Percentiles rank a stretch among this genome's conserved stretches.
Evolutionary conservation across 177 flowering plant species (phyloP).

Genomic region (Vitis hybrid): DNA sequence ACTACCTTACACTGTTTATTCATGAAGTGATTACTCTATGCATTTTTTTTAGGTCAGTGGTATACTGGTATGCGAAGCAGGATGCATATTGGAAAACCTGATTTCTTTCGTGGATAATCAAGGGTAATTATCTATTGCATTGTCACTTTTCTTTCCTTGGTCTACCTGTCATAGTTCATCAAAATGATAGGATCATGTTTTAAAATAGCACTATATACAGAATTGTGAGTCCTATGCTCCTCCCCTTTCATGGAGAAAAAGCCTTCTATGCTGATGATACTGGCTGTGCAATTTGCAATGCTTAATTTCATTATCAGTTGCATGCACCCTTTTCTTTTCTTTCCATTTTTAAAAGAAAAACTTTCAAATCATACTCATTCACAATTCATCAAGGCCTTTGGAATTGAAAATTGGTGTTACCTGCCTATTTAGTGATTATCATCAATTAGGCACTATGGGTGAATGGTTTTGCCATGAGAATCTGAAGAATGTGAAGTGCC

Average conservation of each 20-base stretch:
- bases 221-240: too few relatives aligned
- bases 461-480: neutral
- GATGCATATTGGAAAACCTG: slow-evolving; percentile 94
- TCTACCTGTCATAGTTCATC: neutral
- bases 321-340: neutral
- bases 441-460: neutral
- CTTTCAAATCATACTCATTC: neutral
- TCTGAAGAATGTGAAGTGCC: too few relatives aligned
- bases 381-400: neutral
- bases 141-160: slow-evolving; percentile 2
- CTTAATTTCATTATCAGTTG: neutral
- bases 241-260: too few relatives aligned
- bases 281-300: neutral
- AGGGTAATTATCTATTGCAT: slow-evolving; percentile 54
- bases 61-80: slow-evolving; percentile 95
- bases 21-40: slow-evolving; percentile 14
- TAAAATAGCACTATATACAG: too few relatives aligned
- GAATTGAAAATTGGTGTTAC: neutral
- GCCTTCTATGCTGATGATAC: too few relatives aligned
- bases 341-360: too few relatives aligned
- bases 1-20: too few relatives aligned
- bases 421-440: neutral
- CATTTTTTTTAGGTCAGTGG: slow-evolving; percentile 73
- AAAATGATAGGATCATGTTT: neutral
- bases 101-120: slow-evolving; percentile 66